phyloP scores from a whole-genome alignment of 805 yeast genomes.

The Kodamaea sagamina region DNA sequence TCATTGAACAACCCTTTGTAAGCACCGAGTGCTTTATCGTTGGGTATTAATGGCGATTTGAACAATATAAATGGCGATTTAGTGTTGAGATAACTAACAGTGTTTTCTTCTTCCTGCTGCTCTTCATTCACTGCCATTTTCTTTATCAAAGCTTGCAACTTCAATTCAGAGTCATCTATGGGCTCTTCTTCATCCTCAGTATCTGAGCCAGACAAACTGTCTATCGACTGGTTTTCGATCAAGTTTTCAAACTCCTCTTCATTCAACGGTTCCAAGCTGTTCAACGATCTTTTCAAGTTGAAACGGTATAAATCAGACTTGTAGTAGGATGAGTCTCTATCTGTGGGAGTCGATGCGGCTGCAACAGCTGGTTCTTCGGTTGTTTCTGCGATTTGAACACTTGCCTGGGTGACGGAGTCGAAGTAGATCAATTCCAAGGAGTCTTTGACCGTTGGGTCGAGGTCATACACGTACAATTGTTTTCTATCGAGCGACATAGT shows the following conservation, averaged over 20 bases:
- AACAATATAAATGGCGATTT: constrained; percentile 70
- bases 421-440: constrained; percentile 57
- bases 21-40: constrained; percentile 57
- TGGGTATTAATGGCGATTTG: constrained; percentile 48
- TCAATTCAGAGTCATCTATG: constrained; percentile 15
- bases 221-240: constrained; percentile 50
- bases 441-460: constrained; percentile 40
- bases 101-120: constrained; percentile 33
- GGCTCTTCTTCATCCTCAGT: constrained; percentile 23
- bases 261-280: constrained; percentile 46
- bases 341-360: not conserved
- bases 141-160: constrained; percentile 27
- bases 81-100: constrained; percentile 59
- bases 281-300: constrained; percentile 56
- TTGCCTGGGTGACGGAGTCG: constrained; percentile 44
- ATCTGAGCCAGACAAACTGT: constrained; percentile 61
- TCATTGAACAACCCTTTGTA: constrained; percentile 63
- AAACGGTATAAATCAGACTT: constrained; percentile 59
- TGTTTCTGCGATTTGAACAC: not conserved
- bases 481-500: constrained; percentile 10
- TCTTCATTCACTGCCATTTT: constrained; percentile 20
- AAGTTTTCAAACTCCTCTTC: constrained; percentile 61
- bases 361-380: not conserved
- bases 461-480: constrained; percentile 53
- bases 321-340: constrained; percentile 34